Evolutionary conservation across 2,329 filamentous ascomycete genomes (phyloP), one percentile per base, ranked within the genome.

Genomic region (Phyllosticta citriasiana): DNA sequence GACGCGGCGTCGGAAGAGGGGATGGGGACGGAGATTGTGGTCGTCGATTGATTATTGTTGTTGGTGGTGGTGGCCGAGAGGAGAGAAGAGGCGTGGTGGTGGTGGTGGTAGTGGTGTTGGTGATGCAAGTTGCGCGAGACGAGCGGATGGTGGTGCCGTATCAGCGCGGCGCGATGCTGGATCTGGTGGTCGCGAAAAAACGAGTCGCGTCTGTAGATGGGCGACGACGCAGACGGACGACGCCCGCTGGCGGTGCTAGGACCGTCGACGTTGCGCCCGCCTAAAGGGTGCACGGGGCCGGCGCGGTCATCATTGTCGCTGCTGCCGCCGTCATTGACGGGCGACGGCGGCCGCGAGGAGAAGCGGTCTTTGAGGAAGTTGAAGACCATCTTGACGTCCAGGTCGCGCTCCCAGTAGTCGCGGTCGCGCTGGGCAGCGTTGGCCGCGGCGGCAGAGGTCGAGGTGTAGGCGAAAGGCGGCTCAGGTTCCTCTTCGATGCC

Each of bases 361-460:
- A 74, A 75, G 40, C 73, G 72, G 53, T 68, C 69, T 22, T 73
- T 67, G 9, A 75, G 67, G 52, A 74, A 97, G 56, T 87, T 85
- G 77, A 97, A 97, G 35, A 97, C 89, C 72, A 96, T 88, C 70
- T 88, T 89, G 65, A 97, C 84, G 69, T 97, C 92, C 4, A 97
- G 82, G 59, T 96, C 89, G 63, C 88, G 86, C 74, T 97, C 92
- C 94, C 94, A 99, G 70, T 96, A 94, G 40, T 94, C 89, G 24
- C 78, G 78, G 62, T 85, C 83, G 8, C 74, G 74, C 62, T 53
- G 64, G 58, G 22, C 47, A 47, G 58, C 33, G 61, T 65, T 33
- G 59, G 65, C 62, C 57, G 70, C 65, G 12, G 65, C 65, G 9
- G 63, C 55, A 2, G 55, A 22, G 2, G 55, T 22, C 24, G 26